phyloP scores from a whole-genome alignment of 1,139 yeast genomes.

The Hansenula sp. region DNA sequence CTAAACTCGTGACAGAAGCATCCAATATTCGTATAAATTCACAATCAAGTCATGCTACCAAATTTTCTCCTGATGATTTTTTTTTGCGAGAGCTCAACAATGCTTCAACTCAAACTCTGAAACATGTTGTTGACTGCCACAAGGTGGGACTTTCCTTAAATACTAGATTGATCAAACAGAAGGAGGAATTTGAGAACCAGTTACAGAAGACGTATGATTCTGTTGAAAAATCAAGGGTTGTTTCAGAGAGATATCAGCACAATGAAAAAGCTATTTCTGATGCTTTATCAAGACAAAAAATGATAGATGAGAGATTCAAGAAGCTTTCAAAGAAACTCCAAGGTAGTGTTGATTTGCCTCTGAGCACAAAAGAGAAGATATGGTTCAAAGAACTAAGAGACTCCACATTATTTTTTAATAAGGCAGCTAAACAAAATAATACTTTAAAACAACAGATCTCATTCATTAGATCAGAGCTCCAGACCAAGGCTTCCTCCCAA shows the following conservation, averaged over 20 bases:
- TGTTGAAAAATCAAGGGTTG: constrained; percentile 8
- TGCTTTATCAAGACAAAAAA: constrained; percentile 26
- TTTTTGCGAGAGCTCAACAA: constrained; percentile 23
- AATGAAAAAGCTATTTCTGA: constrained; percentile 10
- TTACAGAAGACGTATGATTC: constrained; percentile 23
- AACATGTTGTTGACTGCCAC: constrained; percentile 24
- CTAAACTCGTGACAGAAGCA: constrained; percentile 3
- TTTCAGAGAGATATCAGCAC: constrained; percentile 1
- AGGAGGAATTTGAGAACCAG: constrained; percentile 31
- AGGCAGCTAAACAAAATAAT: constrained; percentile 21
- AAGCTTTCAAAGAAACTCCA: constrained; percentile 25
- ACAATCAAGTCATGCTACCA: constrained; percentile 16
- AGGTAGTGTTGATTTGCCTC: constrained; percentile 23
- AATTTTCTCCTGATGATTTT: constrained; percentile 21
- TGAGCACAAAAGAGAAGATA: constrained; percentile 35
- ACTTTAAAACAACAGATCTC: constrained; percentile 20
- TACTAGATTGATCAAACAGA: constrained; percentile 11
- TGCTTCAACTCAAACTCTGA: constrained; percentile 22
- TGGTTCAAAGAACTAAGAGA: constrained; percentile 42
- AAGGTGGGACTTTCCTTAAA: constrained; percentile 23
- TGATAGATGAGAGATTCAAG: constrained; percentile 28
- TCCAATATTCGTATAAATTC: constrained; percentile 11
- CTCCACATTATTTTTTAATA: constrained; percentile 27
- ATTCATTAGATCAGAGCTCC: constrained; percentile 17
- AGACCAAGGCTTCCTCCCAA: constrained; percentile 2